A percentile compares a stretch with the other conserved stretches of the same genome.
phyloP scores from a whole-genome alignment of 176 grass and related monocot species.

The Rhipidocladum racemiflorum region DNA sequence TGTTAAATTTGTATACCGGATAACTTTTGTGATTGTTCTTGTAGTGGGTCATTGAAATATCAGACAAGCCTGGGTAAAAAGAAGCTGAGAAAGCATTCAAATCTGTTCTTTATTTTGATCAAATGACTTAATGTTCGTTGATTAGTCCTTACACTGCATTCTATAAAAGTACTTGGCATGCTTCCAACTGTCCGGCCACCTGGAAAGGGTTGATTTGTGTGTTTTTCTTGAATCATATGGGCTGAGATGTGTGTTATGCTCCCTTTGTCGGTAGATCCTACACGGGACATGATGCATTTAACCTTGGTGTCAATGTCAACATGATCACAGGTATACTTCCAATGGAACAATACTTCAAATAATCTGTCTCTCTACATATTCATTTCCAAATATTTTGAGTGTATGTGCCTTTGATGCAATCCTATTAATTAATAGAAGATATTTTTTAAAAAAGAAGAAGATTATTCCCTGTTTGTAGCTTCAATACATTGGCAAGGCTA shows the following conservation, averaged over 20 bases:
- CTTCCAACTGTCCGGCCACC: no score
- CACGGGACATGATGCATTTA: conserved; percentile 54
- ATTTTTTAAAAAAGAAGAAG: not conserved
- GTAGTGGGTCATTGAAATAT: conserved; percentile 96
- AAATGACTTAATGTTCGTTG: no score
- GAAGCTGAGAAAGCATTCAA: conserved; percentile 94
- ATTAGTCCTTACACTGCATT: no score
- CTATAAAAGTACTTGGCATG: no score
- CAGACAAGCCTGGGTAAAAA: conserved; percentile 75
- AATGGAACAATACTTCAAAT: not conserved
- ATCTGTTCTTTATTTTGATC: no score
- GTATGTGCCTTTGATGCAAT: not conserved
- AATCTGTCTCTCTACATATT: not conserved
- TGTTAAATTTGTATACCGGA: conserved; percentile 22
- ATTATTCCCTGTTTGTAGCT: not conserved
- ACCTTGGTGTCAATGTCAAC: conserved; percentile 83
- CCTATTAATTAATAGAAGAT: not conserved
- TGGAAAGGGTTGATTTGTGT: no score
- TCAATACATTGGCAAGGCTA: not conserved
- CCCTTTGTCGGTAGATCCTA: no score
- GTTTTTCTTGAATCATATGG: no score
- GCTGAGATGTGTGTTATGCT: no score
- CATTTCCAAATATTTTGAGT: not conserved
- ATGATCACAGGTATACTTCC: conserved; percentile 68
- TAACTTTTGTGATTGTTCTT: conserved; percentile 32